A percentile compares a stretch with the other conserved stretches of the same genome.
phyloP scores from a whole-genome alignment of 2,329 filamentous ascomycete species.

The Colletotrichum cuscutae region DNA sequence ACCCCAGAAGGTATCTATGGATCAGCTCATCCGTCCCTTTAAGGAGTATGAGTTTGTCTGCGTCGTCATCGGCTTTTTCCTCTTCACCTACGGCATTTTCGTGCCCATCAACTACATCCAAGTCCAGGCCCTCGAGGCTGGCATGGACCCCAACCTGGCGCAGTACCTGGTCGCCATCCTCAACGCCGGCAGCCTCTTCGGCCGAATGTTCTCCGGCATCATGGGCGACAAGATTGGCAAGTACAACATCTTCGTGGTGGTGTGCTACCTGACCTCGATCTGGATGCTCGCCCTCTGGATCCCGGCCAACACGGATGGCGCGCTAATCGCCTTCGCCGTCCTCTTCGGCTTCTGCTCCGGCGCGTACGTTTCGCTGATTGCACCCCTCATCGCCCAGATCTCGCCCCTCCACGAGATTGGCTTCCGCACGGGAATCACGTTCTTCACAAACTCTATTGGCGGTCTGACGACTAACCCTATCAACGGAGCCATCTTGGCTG shows the following conservation, averaged over 20 bases:
- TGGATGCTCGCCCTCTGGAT: slow-evolving; percentile 56
- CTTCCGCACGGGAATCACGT: slow-evolving; percentile 55
- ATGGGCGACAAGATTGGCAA: slow-evolving; percentile 49
- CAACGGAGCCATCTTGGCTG: slow-evolving; percentile 55
- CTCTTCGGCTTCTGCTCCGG: slow-evolving; percentile 56
- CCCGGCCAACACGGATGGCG: slow-evolving; percentile 42
- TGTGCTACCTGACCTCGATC: slow-evolving; percentile 53
- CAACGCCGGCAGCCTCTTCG: slow-evolving; percentile 51
- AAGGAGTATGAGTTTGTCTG: slow-evolving; percentile 45
- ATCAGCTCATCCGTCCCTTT: slow-evolving; percentile 45
- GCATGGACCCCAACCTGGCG: slow-evolving; percentile 42
- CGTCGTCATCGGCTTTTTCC: slow-evolving; percentile 45
- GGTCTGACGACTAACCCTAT: slow-evolving; percentile 69
- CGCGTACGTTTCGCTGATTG: slow-evolving; percentile 51
- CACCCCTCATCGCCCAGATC: slow-evolving; percentile 59
- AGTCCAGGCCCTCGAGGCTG: slow-evolving; percentile 43
- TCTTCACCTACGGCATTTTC: slow-evolving; percentile 49
- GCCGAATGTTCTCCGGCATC: slow-evolving; percentile 46
- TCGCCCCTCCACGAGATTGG: slow-evolving; percentile 65
- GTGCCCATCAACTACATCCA: slow-evolving; percentile 49
- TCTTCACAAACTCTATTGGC: slow-evolving; percentile 64
- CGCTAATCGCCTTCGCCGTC: slow-evolving; percentile 50
- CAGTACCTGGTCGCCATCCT: slow-evolving; percentile 51
- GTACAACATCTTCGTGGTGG: slow-evolving; percentile 56
- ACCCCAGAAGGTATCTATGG: slow-evolving; percentile 42